Conservation (phyloP, 169 alveolate genomes). For the Cryptosporidium ryanae region DNA sequence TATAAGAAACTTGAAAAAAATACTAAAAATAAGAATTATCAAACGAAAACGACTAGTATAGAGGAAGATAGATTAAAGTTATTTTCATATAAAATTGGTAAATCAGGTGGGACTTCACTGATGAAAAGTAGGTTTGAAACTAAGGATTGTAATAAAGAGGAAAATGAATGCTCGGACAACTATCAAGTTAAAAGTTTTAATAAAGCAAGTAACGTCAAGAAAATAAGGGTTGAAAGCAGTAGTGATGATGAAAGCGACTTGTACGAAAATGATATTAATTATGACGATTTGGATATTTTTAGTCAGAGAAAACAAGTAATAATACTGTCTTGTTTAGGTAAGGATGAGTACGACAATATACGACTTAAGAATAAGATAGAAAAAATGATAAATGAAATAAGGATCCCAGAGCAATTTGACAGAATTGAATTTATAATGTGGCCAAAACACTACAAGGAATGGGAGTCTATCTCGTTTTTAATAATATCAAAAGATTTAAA, state of each 20-base stretch:
- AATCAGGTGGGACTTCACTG: background rate
- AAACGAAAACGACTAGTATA: background rate
- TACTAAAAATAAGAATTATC: background rate
- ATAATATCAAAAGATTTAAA: conserved; percentile 30
- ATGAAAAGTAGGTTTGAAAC: background rate
- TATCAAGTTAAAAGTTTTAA: background rate
- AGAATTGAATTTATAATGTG: conserved; percentile 46
- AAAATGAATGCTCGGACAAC: background rate
- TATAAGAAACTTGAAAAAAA: background rate
- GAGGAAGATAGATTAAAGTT: conserved; percentile 2
- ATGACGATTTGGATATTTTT: background rate
- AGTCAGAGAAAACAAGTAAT: background rate
- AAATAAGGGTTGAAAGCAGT: background rate
- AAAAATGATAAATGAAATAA: conserved; percentile 48
- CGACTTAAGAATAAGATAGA: conserved; percentile 23
- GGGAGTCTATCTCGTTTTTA: conserved; percentile 70
- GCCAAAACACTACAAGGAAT: conserved; percentile 63
- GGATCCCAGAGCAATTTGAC: conserved; percentile 23
- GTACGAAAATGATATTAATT: background rate
- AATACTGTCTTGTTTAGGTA: conserved; percentile 55
- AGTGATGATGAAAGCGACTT: background rate
- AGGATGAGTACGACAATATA: conserved; percentile 50
- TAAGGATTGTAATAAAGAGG: background rate
- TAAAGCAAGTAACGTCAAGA: background rate
- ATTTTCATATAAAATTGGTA: background rate